Evolutionary conservation across 163 green algal species (phyloP).

Genomic region (Coccomyxa subellipsoidea): DNA sequence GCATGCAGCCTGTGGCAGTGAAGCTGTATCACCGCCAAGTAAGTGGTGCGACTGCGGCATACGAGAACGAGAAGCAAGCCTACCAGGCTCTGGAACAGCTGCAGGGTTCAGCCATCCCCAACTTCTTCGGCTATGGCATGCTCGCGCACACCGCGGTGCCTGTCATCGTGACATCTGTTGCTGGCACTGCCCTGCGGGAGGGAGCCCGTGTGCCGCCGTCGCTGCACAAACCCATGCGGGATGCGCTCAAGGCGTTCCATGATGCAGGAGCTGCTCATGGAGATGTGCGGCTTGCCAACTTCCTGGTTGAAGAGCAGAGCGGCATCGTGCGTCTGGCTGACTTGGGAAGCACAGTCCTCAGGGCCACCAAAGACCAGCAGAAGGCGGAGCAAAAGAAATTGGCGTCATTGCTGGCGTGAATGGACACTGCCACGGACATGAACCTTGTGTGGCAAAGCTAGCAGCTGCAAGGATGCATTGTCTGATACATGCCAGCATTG

Average conservation of each 20-base stretch:
- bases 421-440: too few species aligned
- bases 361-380: neutral
- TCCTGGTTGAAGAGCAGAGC: neutral
- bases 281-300: neutral
- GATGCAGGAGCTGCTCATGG: slow-evolving; percentile 1
- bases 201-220: neutral
- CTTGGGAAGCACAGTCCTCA: neutral
- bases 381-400: neutral
- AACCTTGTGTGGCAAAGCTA: too few species aligned
- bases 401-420: neutral
- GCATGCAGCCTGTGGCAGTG: neutral
- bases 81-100: neutral
- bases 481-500: too few species aligned
- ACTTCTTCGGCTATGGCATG: neutral
- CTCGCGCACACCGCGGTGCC: neutral
- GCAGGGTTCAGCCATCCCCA: neutral
- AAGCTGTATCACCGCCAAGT: neutral
- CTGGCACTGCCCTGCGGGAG: neutral
- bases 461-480: too few species aligned
- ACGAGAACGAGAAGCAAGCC: neutral
- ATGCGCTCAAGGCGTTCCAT: neutral
- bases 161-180: slow-evolving; percentile 1
- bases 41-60: slow-evolving; percentile 1
- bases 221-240: neutral
- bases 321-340: neutral